Percentiles rank a stretch among this genome's conserved stretches.
These are phyloP conservation scores for Mucor saturninus DNA, from an alignment of 371 early-diverging fungal genomes.

Conservation along the genomic window DNA sequence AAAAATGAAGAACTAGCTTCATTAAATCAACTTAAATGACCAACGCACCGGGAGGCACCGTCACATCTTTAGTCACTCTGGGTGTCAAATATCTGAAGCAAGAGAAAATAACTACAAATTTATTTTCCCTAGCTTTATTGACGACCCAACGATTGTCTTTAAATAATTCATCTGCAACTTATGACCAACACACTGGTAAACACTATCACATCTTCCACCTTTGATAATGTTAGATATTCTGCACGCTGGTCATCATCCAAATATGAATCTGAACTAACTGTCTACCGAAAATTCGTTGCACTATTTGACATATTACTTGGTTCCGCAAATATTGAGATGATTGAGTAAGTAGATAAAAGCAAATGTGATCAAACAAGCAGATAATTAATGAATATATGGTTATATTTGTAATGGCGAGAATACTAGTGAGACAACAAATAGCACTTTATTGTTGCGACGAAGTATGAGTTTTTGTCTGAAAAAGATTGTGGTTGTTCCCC, in stretches of 20 bases:
- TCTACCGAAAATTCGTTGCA: conserved; percentile 18
- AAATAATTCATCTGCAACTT: no score
- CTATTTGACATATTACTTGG: conserved; percentile 15
- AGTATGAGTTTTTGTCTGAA: no score
- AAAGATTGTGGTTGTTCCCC: no score
- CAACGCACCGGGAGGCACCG: conserved; percentile 8
- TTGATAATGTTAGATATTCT: conserved; percentile 20
- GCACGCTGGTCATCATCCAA: conserved; percentile 18
- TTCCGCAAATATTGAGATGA: conserved; percentile 16
- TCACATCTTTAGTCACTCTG: conserved; percentile 14
- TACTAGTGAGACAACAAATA: conserved; percentile 16
- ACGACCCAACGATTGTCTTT: no score
- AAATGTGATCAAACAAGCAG: conserved; percentile 19
- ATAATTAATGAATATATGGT: conserved; percentile 17
- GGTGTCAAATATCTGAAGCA: conserved; percentile 13
- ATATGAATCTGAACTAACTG: conserved; percentile 16
- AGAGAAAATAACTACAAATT: conserved; percentile 12
- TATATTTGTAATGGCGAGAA: conserved; percentile 17
- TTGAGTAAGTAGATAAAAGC: conserved; percentile 26
- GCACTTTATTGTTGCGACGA: no score
- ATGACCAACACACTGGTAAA: no score
- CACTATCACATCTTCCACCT: no score
- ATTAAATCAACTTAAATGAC: conserved; percentile 10
- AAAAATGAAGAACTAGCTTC: conserved; percentile 15
- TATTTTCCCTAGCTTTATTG: no score